A percentile compares a stretch with the other conserved stretches of the same genome.
Conservation (phyloP, 2,329 filamentous ascomycete genomes). For the Meredithiella fracta region DNA sequence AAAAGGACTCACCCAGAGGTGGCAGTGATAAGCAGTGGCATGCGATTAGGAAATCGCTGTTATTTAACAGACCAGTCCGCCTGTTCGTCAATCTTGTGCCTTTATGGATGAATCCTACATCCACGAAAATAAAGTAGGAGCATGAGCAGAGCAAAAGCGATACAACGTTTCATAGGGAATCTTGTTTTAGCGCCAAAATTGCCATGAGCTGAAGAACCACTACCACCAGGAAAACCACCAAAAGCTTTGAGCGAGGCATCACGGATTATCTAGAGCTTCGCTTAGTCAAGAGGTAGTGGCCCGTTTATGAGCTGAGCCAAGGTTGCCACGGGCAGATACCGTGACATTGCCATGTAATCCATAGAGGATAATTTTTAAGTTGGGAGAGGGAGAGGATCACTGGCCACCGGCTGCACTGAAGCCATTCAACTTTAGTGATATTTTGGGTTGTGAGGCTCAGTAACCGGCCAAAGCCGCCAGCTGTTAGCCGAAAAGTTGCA, state of each 20-base stretch:
- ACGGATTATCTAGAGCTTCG: neutral
- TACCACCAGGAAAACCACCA: neutral
- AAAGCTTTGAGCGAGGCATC: neutral
- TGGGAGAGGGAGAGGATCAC: too few relatives aligned
- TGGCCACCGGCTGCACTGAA: too few relatives aligned
- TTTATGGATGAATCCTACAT: too few relatives aligned
- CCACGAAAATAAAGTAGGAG: neutral
- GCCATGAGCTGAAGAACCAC: neutral
- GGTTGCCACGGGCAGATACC: neutral
- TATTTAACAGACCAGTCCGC: too few relatives aligned
- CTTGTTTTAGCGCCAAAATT: neutral
- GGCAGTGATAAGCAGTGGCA: neutral
- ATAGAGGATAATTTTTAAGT: neutral
- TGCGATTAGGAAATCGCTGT: too few relatives aligned
- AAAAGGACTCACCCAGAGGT: neutral
- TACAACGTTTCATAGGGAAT: neutral
- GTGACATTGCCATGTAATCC: neutral
- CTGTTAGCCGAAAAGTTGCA: too few relatives aligned
- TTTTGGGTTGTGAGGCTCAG: too few relatives aligned
- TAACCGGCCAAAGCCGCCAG: too few relatives aligned
- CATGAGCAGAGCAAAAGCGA: neutral
- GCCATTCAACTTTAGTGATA: too few relatives aligned
- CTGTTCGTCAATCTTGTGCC: too few relatives aligned
- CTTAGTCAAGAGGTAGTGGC: neutral
- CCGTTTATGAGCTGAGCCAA: neutral